A percentile compares a stretch with the other conserved stretches of the same genome.
phyloP scores from a whole-genome alignment of 345 rosid genomes.

The Lepidium aucheri region DNA sequence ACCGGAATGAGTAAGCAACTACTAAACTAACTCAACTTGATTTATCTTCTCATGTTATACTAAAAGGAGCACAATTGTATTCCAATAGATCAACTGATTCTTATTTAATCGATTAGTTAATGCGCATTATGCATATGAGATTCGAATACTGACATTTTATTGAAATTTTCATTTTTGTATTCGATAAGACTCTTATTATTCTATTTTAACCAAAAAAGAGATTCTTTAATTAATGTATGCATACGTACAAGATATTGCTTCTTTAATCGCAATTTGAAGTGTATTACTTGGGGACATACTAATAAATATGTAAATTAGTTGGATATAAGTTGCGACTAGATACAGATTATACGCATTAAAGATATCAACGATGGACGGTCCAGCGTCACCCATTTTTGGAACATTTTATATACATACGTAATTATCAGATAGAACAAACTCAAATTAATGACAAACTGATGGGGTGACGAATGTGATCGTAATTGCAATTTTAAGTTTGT shows the following conservation, averaged over 20 bases:
- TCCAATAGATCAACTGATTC: background rate
- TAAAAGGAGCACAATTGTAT: background rate
- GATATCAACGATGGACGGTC: conserved; percentile 3
- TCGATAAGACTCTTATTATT: background rate
- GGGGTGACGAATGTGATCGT: conserved; percentile 14
- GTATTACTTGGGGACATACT: background rate
- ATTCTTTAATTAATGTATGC: background rate
- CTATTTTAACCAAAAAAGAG: background rate
- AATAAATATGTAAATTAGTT: background rate
- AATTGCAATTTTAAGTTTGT: background rate
- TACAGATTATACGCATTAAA: background rate
- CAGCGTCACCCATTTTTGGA: conserved; percentile 11
- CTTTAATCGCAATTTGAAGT: background rate
- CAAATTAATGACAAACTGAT: conserved; percentile 11
- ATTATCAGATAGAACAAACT: background rate
- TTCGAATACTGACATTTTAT: background rate
- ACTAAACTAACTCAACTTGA: too few relatives aligned
- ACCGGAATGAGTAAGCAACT: too few relatives aligned
- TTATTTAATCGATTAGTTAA: too few relatives aligned
- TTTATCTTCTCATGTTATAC: background rate
- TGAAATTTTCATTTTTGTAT: background rate
- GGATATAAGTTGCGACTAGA: background rate
- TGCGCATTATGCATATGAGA: background rate
- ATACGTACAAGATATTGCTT: background rate
- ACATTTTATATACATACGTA: background rate